Evolutionary conservation across 2,329 filamentous ascomycete species (phyloP).

Genomic region (Lasiodiplodia hormozganensis): DNA sequence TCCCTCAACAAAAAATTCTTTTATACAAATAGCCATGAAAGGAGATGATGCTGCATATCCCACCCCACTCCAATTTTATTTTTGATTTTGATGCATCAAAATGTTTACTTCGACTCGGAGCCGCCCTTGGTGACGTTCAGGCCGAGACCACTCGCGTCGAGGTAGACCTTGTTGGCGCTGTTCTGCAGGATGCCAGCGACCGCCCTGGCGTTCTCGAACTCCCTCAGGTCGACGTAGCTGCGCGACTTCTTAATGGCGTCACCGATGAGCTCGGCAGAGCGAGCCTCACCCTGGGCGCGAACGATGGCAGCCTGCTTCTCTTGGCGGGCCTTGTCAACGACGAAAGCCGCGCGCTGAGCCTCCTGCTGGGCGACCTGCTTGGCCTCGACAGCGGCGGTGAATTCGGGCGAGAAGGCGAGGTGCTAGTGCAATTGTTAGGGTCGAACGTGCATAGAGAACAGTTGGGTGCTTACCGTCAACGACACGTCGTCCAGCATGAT

Average conservation of each 20-base stretch:
- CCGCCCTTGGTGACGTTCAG: slow-evolving; percentile 73
- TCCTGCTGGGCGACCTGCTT: slow-evolving; percentile 83
- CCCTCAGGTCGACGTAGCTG: slow-evolving; percentile 94
- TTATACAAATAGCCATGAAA: slow-evolving; percentile 25
- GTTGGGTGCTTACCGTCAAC: slow-evolving; percentile 72
- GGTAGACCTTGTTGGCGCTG: slow-evolving; percentile 89
- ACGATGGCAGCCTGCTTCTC: slow-evolving; percentile 99
- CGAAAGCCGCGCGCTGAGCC: slow-evolving; percentile 93
- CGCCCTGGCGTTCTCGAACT: slow-evolving; percentile 92
- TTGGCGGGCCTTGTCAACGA: slow-evolving; percentile 98
- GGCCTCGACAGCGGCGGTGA: slow-evolving; percentile 72
- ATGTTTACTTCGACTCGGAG: slow-evolving; percentile 38
- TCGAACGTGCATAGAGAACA: slow-evolving; percentile 33
- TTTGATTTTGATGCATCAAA: not conserved
- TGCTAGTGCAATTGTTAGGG: slow-evolving; percentile 54
- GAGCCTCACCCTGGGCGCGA: slow-evolving; percentile 97
- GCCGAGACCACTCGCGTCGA: slow-evolving; percentile 89
- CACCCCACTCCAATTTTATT: slow-evolving; percentile 3
- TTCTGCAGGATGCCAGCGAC: slow-evolving; percentile 92
- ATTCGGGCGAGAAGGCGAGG: slow-evolving; percentile 73
- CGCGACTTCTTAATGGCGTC: slow-evolving; percentile 99
- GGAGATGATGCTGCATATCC: slow-evolving; percentile 13
- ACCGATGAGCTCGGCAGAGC: slow-evolving; percentile 96
- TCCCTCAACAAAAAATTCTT: not conserved
- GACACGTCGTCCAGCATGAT: slow-evolving; percentile 98